Evolutionary conservation across 1,284 basidiomycete genomes (phyloP), one percentile per base, ranked within the genome.

Genomic region (Rhodotorula mucilaginosa): DNA sequence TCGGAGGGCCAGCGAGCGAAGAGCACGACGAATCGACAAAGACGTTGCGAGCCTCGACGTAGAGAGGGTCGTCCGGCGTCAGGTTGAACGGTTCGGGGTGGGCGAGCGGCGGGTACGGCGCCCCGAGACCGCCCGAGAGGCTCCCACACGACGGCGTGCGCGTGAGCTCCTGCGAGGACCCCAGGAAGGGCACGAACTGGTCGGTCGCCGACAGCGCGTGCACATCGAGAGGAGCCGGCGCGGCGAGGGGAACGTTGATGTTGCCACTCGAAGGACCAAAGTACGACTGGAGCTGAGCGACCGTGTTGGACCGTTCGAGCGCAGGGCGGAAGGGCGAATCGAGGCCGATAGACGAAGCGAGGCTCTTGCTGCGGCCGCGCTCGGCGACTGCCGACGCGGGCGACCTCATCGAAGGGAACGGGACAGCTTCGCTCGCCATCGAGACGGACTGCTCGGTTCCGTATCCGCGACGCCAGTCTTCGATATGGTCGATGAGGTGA

Each of bases 71-170:
- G 57, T 76, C 68, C 23, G 62, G 66, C n/a, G 62, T 68, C 26
- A 65, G 68, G 61, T 68, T 72, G 68, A 64, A 69, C 26, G 60
- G 74, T 39, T 72, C 70, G 6, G 68, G 72, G 46, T 70, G 64
- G 5, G 70, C 70, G 58, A 69, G 60, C n/a, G 56, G 58, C 15
- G 70, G 70, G 64, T 65, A 66, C 21, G 52, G 94, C 82, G 91
- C 94, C 86, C 82, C 82, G 26, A 88, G 89, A 23, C 29, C 34
- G 73, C 85, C 92, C 78, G 73, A 67, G 44, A 70, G 77, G n/a
- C 70, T 70, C 2, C 77, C 79, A 26, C 70, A 77, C 13, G 85
- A 81, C 34, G 69, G 71, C 74, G 79, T 66, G 46, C 64, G 71
- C 57, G 77, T 44, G 75, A 72, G 39, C 65, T 29, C 49, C 68